A percentile compares a stretch with the other conserved stretches of the same genome.
Evolutionary conservation across 2,329 filamentous ascomycete genomes (phyloP).

Genomic region (Cladosporium sp.): DNA sequence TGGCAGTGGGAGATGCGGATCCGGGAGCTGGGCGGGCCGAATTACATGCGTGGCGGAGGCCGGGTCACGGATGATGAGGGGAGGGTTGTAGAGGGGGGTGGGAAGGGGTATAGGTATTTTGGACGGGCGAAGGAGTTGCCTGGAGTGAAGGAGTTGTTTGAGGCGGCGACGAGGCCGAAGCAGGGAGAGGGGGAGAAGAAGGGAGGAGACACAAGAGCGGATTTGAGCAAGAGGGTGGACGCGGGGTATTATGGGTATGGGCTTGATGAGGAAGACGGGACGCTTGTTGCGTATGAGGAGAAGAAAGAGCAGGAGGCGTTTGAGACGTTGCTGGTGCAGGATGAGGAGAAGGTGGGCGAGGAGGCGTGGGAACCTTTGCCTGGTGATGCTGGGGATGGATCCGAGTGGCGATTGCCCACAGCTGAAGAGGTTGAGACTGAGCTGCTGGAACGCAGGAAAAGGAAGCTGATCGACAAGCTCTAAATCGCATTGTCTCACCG

Average conservation of each 20-base stretch:
- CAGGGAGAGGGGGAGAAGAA: constrained; percentile 56
- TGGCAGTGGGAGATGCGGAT: constrained; percentile 99
- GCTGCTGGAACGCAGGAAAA: constrained; percentile 79
- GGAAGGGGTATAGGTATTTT: constrained; percentile 93
- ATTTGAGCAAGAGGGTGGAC: constrained; percentile 76
- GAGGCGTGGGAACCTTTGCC: constrained; percentile 77
- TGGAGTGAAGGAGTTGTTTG: constrained; percentile 94
- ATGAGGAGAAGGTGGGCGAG: constrained; percentile 45
- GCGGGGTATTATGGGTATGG: constrained; percentile 96
- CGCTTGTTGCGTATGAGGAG: constrained; percentile 75
- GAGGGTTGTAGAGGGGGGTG: constrained; percentile 61
- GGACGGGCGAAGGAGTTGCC: constrained; percentile 86
- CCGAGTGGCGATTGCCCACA: constrained; percentile 79
- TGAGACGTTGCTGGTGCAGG: constrained; percentile 63
- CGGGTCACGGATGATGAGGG: constrained; percentile 57
- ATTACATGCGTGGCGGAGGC: constrained; percentile 78
- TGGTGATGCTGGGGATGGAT: constrained; percentile 80
- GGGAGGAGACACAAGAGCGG: constrained; percentile 62
- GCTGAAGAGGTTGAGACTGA: constrained; percentile 93
- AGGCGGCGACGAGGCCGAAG: constrained; percentile 61
- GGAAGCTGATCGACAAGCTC: constrained; percentile 72
- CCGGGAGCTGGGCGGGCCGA: constrained; percentile 89
- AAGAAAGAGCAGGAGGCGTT: constrained; percentile 80
- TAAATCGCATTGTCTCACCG: neutral
- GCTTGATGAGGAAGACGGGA: constrained; percentile 84